phyloP scores from a whole-genome alignment of 1,284 basidiomycete genomes.

The Rhodotorula sp. region DNA sequence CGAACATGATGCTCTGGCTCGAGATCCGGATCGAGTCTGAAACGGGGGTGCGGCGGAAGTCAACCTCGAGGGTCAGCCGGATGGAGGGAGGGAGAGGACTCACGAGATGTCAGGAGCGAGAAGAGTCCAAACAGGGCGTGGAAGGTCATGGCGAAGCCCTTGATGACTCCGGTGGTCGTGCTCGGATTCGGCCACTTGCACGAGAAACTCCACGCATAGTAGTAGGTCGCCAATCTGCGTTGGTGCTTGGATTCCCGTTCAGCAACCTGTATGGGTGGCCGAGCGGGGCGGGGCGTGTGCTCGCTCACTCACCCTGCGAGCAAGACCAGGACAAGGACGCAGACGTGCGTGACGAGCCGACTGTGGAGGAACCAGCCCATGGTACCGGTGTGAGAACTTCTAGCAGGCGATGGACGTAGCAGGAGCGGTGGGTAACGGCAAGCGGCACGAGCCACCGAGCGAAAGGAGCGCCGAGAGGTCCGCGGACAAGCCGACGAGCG shows the following conservation, averaged over 20 bases:
- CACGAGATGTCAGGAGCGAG: conserved; percentile 17
- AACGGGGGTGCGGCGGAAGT: too few species aligned
- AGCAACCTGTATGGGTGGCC: neutral
- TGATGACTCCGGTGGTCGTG: conserved; percentile 10
- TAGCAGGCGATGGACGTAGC: neutral
- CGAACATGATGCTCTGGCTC: conserved; percentile 11
- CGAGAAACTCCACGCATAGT: conserved; percentile 21
- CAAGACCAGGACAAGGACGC: neutral
- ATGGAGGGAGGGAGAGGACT: too few species aligned
- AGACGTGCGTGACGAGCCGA: conserved; percentile 8
- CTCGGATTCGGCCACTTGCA: conserved; percentile 16
- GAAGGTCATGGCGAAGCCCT: conserved; percentile 16
- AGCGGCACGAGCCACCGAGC: neutral
- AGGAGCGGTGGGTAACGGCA: neutral
- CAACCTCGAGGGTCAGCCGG: too few species aligned
- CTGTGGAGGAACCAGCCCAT: conserved; percentile 20
- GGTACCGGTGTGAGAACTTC: neutral
- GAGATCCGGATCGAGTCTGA: conserved; percentile 10
- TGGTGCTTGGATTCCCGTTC: neutral
- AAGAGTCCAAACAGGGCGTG: conserved; percentile 13
- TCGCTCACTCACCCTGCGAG: conserved; percentile 1
- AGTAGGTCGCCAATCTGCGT: conserved; percentile 9
- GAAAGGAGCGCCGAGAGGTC: neutral
- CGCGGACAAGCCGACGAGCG: neutral
- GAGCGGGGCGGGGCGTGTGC: neutral